Percentiles rank a stretch among this genome's conserved stretches.
These are phyloP conservation scores for Climacium dendroides DNA, from an alignment of 225 moss, liverwort and hornwort genomes.

Conservation along the genomic window DNA sequence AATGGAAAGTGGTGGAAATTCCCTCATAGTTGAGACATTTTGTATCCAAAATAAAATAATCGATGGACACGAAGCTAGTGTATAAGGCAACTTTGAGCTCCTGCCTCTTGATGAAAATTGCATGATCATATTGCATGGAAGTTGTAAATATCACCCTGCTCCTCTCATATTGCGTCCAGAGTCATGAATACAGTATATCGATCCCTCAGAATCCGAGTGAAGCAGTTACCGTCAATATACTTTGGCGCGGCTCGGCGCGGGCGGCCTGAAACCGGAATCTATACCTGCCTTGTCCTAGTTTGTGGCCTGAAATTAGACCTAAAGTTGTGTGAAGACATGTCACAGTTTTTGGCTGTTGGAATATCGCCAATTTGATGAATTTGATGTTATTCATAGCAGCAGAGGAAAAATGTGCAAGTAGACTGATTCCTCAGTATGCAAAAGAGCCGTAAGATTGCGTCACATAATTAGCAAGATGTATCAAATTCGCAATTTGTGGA, in stretches of 20 bases:
- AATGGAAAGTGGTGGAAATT: background rate
- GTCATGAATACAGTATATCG: background rate
- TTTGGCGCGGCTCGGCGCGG: background rate
- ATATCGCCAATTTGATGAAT: background rate
- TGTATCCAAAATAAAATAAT: background rate
- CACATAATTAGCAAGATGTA: background rate
- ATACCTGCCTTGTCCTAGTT: background rate
- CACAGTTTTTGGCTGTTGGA: background rate
- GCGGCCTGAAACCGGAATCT: background rate
- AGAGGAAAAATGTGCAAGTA: background rate
- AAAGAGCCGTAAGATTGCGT: background rate
- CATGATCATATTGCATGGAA: too few relatives aligned
- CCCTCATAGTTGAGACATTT: background rate
- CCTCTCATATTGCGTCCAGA: background rate
- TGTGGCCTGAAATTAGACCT: background rate
- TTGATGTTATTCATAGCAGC: background rate
- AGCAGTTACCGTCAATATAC: background rate
- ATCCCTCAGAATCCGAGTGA: background rate
- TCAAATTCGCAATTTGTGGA: too few relatives aligned
- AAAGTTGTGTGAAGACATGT: background rate
- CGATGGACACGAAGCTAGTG: background rate
- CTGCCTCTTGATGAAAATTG: background rate
- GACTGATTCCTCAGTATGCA: background rate
- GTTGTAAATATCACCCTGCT: background rate
- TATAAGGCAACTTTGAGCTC: background rate